Conservation (phyloP, 805 yeast species). For the Millerago galiae region DNA sequence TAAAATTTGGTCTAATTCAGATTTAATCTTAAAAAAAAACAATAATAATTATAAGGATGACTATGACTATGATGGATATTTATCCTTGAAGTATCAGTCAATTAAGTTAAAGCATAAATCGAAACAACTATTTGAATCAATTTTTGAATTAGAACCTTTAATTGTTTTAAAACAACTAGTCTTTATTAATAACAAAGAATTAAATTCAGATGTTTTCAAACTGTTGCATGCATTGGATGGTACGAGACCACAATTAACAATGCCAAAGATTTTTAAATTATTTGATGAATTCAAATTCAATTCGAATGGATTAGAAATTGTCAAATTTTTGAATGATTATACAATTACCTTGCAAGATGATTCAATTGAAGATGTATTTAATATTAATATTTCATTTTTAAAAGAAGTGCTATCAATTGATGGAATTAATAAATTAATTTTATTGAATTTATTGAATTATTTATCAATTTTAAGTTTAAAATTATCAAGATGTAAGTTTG, state of each 20-base stretch:
- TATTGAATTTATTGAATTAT: conserved; percentile 49
- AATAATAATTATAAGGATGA: conserved; percentile 12
- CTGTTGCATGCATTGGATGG: conserved; percentile 78
- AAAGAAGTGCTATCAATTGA: conserved; percentile 45
- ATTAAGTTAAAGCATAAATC: conserved; percentile 64
- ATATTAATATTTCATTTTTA: conserved; percentile 48
- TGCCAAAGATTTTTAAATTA: conserved; percentile 60
- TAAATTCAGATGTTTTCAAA: conserved; percentile 37
- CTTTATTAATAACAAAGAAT: conserved; percentile 20
- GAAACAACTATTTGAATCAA: conserved; percentile 54
- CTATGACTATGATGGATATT: conserved; percentile 21
- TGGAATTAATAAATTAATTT: conserved; percentile 36
- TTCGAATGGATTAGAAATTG: conserved; percentile 12
- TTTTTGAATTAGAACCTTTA: conserved; percentile 62
- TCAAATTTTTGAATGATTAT: conserved; percentile 44
- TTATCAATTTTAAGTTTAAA: conserved; percentile 48
- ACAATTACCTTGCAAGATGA: conserved; percentile 64
- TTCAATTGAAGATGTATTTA: conserved; percentile 75
- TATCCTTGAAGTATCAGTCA: conserved; percentile 41
- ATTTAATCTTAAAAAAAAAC: conserved; percentile 25
- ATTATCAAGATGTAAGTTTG: conserved; percentile 50
- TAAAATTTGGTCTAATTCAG: conserved; percentile 69
- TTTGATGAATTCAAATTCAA: conserved; percentile 25
- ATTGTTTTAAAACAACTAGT: conserved; percentile 69
- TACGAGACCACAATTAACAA: conserved; percentile 66